Evolutionary conservation across 73 alveolate species (phyloP).

Genomic region (Uronychia setigera): DNA sequence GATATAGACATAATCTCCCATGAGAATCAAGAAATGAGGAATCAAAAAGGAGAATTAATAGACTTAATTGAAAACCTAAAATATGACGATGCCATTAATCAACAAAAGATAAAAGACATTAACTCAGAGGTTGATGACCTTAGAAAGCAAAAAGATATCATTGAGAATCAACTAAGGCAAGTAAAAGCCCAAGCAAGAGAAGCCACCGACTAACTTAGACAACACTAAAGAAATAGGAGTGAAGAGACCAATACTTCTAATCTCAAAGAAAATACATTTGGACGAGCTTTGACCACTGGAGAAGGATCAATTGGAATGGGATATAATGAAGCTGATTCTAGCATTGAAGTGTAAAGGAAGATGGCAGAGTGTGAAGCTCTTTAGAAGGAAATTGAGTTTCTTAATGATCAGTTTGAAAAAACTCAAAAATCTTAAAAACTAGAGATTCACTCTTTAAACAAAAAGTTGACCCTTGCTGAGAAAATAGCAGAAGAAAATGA

Average conservation of each 20-base stretch:
- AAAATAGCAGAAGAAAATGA: slow-evolving; percentile 13
- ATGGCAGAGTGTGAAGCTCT: background rate
- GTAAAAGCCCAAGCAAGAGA: background rate
- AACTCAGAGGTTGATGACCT: slow-evolving; percentile 14
- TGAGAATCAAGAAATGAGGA: background rate
- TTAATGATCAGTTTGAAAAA: background rate
- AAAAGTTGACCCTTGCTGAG: slow-evolving; percentile 2
- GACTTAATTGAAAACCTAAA: slow-evolving; percentile 35
- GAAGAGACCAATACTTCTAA: background rate
- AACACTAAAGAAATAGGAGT: background rate
- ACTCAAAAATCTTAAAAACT: background rate
- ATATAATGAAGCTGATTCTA: background rate
- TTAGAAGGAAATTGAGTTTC: background rate
- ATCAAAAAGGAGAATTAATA: slow-evolving; percentile 2
- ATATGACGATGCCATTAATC: slow-evolving; percentile 35
- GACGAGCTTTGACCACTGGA: background rate
- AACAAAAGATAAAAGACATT: slow-evolving; percentile 1
- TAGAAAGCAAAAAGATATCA: background rate
- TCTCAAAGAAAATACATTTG: slow-evolving; percentile 1
- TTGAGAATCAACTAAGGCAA: background rate
- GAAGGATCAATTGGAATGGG: background rate
- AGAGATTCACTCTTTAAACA: background rate
- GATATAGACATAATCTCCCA: background rate
- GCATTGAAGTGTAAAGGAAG: background rate
- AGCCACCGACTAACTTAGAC: background rate